Evolutionary conservation across 2,329 filamentous ascomycete genomes (phyloP), one percentile per base, ranked within the genome.

Genomic region (Chrysoporthe deuterocubensis): DNA sequence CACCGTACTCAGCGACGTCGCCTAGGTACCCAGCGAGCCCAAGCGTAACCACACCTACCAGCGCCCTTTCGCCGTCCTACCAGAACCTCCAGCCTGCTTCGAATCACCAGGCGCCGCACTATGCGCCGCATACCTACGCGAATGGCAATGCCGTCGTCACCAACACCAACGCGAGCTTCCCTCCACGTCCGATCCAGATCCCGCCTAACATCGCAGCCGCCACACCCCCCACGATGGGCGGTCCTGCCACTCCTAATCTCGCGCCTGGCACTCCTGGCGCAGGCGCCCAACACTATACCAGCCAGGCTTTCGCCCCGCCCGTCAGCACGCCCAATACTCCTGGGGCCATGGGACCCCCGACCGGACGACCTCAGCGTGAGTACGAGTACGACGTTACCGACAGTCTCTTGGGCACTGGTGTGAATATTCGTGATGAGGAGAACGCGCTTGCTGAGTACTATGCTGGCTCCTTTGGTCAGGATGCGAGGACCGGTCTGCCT

Each of bases 381-480:
- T 83, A 84, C 66, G 82, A 87, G 67, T 89, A 94, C 73, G 93
- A 97, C 74, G 86, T 94, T 58, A 92, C 91, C 71, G 94, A 97
- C 80, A 92, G 94, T 62, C 80, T 97, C 65, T 90, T 90, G 21
- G 92, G 92, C 21, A 95, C 93, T 18, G 94, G 93, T 62, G 93
- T 97, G 71, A 92, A 97, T 81, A 80, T 97, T 59, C 89, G 91
- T 68, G 93, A 93, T 71, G 94, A 97, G 78, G 93, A 96, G 75
- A 92, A 94, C 73, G 92, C 89, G 72, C 84, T 96, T 77, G 90
- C 92, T 57, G 89, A 88, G 68, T 83, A 89, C 67, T 90, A 89
- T 75, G 85, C 87, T 57, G 79, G 82, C 65, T 74, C 77, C 65
- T 80, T 76, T 64, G 72, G 74, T 34, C 73, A 77, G 64, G 82